Evolutionary conservation across 768 basidiomycete species (phyloP).

Genomic region (Panaeolus papilionaceus): DNA sequence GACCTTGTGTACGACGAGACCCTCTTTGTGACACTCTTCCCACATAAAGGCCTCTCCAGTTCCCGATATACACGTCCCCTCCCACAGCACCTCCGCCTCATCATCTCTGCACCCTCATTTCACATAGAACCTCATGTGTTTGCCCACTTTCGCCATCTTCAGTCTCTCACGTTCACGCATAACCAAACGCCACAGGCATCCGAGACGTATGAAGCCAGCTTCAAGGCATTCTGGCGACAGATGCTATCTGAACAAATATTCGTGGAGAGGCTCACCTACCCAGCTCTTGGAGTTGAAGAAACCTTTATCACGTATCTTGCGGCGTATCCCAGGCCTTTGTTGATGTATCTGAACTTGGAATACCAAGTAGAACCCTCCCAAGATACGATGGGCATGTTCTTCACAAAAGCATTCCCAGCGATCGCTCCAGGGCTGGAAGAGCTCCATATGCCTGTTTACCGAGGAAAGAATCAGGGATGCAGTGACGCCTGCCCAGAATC

Average conservation of each 20-base stretch:
- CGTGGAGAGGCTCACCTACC: not conserved
- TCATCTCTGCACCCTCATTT: not conserved
- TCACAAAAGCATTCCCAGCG: not conserved
- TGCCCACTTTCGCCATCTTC: not conserved
- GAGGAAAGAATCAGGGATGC: not conserved
- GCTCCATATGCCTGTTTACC: not conserved
- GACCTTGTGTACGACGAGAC: not conserved
- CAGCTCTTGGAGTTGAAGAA: not conserved
- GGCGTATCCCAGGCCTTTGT: not conserved
- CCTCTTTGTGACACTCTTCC: not conserved
- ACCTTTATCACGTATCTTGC: slow-evolving; percentile 1
- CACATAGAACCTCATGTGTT: slow-evolving; percentile 1
- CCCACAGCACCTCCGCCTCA: not conserved
- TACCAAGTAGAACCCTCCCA: not conserved
- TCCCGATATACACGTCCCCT: not conserved
- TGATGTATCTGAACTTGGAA: not conserved
- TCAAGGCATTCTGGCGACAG: not conserved
- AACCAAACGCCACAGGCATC: not conserved
- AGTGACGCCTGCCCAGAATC: not conserved
- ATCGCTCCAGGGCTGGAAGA: not conserved
- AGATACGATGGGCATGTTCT: not conserved
- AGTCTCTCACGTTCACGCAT: not conserved
- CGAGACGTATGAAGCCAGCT: not conserved
- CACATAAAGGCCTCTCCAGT: not conserved
- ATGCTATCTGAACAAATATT: not conserved